Evolutionary conservation across 441 rosid species (phyloP), one percentile per base, ranked within the genome.

Genomic region (Rhodomyrtus psidioides): DNA sequence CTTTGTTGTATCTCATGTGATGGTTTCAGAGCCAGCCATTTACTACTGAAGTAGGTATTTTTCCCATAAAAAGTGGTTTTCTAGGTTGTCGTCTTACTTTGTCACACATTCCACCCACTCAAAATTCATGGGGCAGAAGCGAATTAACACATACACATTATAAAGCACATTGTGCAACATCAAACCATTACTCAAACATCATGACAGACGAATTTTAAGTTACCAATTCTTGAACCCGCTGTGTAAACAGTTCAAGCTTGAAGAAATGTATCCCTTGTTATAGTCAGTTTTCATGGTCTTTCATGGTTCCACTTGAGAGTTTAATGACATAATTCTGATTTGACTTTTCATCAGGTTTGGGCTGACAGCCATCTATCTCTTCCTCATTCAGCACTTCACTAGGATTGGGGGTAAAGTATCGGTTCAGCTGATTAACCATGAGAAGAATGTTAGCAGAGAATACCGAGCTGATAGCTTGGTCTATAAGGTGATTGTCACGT

Each of bases 401-500:
- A 91, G 92, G 84, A 83, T 94, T 46, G 98, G 99, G 88, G 98
- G 98, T 28, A 94, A 91, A 87, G 88, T 97, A 90, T 94, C 99
- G 53, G 94, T 94, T 89, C 95, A 92, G 90, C 95, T 96, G 85
- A 95, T 94, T 84, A 93, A 94, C 83, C 87, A 91, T 86, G 99
- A 97, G 91, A 93, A 90, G 87, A 94, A 94, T 76, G 96, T 94
- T 84, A 93, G 90, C 87, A 90, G 91, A 54, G 98, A 97, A 91
- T 89, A 93, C 88, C 91, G 91, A 86, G 98, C 98, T 46, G 95
- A 95, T 89, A 96, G 98, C 92, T 93, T 97, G 88, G 94, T 96
- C 56, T 96, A 97, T 94, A 97, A 97, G 91, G 99, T 96, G 39
- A 8, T 44, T 59, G 34, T 49, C 51, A 2, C 87, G 88, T 70